Base-by-base conservation (phyloP, 345 rosid genomes). In the Tarenaya hassleriana region DNA sequence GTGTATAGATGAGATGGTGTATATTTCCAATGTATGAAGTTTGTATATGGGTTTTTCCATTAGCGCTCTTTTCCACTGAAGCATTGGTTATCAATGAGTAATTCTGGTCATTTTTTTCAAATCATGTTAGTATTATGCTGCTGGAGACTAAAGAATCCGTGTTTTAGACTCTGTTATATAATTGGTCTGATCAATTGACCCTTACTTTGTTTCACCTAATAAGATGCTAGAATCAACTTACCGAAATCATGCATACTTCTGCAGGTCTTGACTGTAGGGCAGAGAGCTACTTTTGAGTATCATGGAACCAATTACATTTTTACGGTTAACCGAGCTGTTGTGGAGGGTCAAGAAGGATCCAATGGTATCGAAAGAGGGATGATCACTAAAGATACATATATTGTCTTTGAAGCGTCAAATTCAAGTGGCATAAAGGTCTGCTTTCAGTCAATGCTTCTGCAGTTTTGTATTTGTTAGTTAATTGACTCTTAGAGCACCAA, bases 191-290 rank as follows among this genome's bases (percentile, higher is more conserved):
- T 58, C 17, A 13, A 13, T 31, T 52, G 44, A 41, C 44, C 14
- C 44, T n/a, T 34, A 32, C 14, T 52, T 19, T 24, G 29, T 24
- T 19, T 58, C 34, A 34, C 51, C 4, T 24, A 40, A 20, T 24
- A 34, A 52, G 45, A 16, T 47, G 16, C 6, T 16, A 21, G 17
- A 8, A 38, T 38, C 48, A 20, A 52, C 34, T 24, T 14, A 7
- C 41, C 53, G 41, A 35, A 53, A 43, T 16, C 34, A 47, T 41
- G n/a, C 47, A 34, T 59, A 21, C 57, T 54, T 47, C 32, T 76
- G 67, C 82, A 92, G 98, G 81, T 92, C 71, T 69, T 92, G 94
- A 88, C 94, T 12, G 73, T 74, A 0, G 97, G 98, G 41, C 98
- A 92, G 71, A 83, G 73, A 59, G 97, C 73, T 35, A 62, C 90